Evolutionary conservation across 176 grass and related monocot genomes (phyloP).

Genomic region (Hordeum vulgare): DNA sequence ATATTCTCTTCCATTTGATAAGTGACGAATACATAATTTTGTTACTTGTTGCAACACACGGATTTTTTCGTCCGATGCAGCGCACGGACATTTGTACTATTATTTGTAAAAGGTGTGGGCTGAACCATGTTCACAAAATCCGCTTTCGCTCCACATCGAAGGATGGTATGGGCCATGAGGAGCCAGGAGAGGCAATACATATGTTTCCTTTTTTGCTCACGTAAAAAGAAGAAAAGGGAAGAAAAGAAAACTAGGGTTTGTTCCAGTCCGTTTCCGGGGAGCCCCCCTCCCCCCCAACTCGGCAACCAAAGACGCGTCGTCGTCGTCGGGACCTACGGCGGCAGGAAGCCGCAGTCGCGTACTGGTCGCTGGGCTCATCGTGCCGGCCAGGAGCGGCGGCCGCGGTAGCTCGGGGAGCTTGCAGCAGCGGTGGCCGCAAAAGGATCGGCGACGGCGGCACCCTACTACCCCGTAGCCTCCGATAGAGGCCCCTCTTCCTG

Average conservation of each 20-base stretch:
- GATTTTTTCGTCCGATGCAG: too few species aligned
- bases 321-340: neutral
- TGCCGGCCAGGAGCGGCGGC: neutral
- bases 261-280: slow-evolving; percentile 17
- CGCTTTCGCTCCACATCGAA: too few species aligned
- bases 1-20: too few species aligned
- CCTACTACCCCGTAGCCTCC: neutral
- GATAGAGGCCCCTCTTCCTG: neutral
- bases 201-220: neutral
- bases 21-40: too few species aligned
- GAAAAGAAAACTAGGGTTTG: slow-evolving; percentile 25
- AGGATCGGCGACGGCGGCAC: neutral
- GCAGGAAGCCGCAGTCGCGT: neutral
- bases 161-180: too few species aligned
- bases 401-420: slow-evolving; percentile 5
- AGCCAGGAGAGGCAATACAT: neutral
- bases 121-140: too few species aligned
- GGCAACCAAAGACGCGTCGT: neutral
- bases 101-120: too few species aligned
- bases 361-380: neutral
- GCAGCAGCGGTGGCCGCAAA: neutral
- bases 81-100: too few species aligned
- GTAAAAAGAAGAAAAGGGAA: neutral
- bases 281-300: neutral
- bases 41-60: too few species aligned